phyloP scores from a whole-genome alignment of 179 eudicot genomes.

The Silene noctiflora region DNA sequence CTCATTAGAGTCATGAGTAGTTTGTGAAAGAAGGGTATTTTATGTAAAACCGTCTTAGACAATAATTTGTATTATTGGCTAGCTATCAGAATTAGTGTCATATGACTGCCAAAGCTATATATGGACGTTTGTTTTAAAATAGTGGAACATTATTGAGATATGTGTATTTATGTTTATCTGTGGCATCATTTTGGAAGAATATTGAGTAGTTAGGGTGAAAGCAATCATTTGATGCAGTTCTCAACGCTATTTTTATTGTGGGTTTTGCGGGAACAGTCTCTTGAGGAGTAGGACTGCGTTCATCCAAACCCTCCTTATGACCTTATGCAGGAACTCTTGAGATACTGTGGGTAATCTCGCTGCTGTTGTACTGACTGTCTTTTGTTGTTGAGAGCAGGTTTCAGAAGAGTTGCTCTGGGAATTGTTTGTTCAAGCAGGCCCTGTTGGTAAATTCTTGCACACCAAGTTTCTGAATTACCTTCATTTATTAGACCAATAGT shows the following conservation, averaged over 20 bases:
- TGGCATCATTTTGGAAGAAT: too few relatives aligned
- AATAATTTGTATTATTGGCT: too few relatives aligned
- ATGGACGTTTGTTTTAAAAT: too few relatives aligned
- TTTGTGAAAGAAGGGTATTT: too few relatives aligned
- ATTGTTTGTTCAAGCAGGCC: slow-evolving; percentile 90
- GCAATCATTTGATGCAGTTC: background rate
- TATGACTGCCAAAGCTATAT: too few relatives aligned
- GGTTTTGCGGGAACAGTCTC: background rate
- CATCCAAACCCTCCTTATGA: background rate
- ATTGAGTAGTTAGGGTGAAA: background rate
- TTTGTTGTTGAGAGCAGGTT: slow-evolving; percentile 34
- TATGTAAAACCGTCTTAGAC: too few relatives aligned
- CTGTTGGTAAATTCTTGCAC: slow-evolving; percentile 60
- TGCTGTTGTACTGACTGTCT: background rate
- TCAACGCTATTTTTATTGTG: background rate
- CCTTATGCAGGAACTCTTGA: too few relatives aligned
- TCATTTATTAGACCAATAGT: too few relatives aligned
- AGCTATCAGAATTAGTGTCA: too few relatives aligned
- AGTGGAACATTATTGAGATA: too few relatives aligned
- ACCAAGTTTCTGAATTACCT: background rate
- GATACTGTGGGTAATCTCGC: background rate
- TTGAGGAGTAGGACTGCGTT: background rate
- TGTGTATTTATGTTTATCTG: too few relatives aligned
- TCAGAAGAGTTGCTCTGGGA: slow-evolving; percentile 88
- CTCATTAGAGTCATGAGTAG: too few relatives aligned